Conservation (phyloP, 495 filamentous ascomycete species). For the Xylaria intraflava region DNA sequence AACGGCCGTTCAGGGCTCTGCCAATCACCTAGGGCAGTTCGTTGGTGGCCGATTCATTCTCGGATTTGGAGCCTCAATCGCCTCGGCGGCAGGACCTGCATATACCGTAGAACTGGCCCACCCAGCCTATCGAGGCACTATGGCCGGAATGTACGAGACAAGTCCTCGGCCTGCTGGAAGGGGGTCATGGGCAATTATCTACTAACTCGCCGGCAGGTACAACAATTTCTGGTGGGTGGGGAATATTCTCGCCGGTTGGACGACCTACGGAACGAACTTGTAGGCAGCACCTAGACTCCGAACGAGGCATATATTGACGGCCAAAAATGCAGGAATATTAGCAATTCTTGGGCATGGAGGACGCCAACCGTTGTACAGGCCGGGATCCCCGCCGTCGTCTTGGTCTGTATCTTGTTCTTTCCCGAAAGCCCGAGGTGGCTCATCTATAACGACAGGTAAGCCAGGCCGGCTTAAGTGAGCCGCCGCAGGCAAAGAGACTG, state of each 20-base stretch:
- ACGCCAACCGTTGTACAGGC: constrained; percentile 51
- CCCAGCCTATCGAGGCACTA: constrained; percentile 37
- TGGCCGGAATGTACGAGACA: constrained; percentile 44
- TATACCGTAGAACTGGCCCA: constrained; percentile 12
- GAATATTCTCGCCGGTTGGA: constrained; percentile 31
- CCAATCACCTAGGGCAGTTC: constrained; percentile 38
- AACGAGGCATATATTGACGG: background rate
- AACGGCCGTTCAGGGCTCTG: constrained; percentile 43
- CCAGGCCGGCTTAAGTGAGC: background rate
- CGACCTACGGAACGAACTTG: constrained; percentile 30
- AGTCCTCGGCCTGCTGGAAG: too few species aligned
- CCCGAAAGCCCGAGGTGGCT: constrained; percentile 54
- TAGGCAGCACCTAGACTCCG: background rate
- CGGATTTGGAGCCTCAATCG: constrained; percentile 24
- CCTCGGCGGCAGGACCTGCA: constrained; percentile 12
- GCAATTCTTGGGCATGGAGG: constrained; percentile 39
- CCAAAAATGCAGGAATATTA: constrained; percentile 12
- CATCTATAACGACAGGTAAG: constrained; percentile 30
- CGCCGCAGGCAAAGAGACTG: background rate
- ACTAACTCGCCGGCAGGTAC: constrained; percentile 7
- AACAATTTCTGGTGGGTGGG: constrained; percentile 33
- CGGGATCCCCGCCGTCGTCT: constrained; percentile 35
- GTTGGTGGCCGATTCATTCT: constrained; percentile 52
- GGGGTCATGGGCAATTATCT: background rate
- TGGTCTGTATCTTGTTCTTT: constrained; percentile 26